A percentile compares a stretch with the other conserved stretches of the same genome.
Evolutionary conservation across 208 protist species (phyloP).

Genomic region (Naegleria gruberi): DNA sequence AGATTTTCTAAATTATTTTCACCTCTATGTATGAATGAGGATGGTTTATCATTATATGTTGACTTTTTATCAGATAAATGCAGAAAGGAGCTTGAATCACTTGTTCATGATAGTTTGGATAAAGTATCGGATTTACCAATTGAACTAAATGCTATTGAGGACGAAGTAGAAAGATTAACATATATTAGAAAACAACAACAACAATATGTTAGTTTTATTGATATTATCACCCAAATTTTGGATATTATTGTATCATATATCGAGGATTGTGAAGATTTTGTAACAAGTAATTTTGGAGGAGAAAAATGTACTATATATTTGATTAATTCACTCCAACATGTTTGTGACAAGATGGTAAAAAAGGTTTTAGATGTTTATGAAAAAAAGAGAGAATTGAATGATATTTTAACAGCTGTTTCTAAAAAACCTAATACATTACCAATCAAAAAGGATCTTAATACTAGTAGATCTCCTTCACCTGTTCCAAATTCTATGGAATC

Average conservation of each 20-base stretch:
- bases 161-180: background rate
- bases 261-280: background rate
- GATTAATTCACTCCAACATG: background rate
- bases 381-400: background rate
- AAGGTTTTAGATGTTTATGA: background rate
- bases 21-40: background rate
- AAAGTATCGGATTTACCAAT: background rate
- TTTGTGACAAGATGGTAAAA: background rate
- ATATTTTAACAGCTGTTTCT: background rate
- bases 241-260: background rate
- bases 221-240: background rate
- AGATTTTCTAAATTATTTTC: slow-evolving; percentile 12
- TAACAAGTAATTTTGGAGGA: background rate
- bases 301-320: background rate
- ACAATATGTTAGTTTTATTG: background rate
- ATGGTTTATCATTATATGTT: background rate
- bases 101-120: background rate
- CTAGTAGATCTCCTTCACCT: background rate
- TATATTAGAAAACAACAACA: background rate
- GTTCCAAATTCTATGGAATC: background rate
- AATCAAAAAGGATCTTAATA: background rate
- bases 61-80: background rate
- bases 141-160: background rate
- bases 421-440: background rate
- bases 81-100: background rate